phyloP scores from a whole-genome alignment of 2,329 filamentous ascomycete genomes.

The Anisogramma anomala region DNA sequence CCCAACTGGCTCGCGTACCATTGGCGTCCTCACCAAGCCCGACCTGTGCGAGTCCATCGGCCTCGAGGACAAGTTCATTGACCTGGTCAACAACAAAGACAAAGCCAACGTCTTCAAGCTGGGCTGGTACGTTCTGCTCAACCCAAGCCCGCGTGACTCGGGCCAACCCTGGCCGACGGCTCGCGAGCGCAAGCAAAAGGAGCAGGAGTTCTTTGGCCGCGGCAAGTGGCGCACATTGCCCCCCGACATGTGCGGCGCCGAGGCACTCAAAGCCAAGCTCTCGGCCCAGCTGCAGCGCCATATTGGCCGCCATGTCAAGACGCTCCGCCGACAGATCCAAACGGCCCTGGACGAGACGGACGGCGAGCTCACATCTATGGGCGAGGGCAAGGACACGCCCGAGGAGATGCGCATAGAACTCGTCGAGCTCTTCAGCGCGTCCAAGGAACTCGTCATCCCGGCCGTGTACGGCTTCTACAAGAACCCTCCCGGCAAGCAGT shows the following conservation, averaged over 20 bases:
- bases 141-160: conserved; percentile 32
- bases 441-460: conserved; percentile 41
- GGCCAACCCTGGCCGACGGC: conserved; percentile 33
- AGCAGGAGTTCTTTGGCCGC: conserved; percentile 37
- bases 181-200: conserved; percentile 30
- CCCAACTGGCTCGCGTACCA: conserved; percentile 36
- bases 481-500: conserved; percentile 39
- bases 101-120: conserved; percentile 38
- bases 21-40: conserved; percentile 41
- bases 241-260: conserved; percentile 35
- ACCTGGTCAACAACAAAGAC: conserved; percentile 40
- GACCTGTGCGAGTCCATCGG: conserved; percentile 42
- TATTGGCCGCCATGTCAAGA: conserved; percentile 40
- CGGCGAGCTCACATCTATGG: conserved; percentile 37
- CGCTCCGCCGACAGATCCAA: conserved; percentile 39
- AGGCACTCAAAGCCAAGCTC: conserved; percentile 35
- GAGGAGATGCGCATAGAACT: conserved; percentile 44
- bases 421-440: conserved; percentile 40
- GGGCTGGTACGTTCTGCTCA: conserved; percentile 41
- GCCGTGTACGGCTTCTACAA: conserved; percentile 45
- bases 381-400: conserved; percentile 38
- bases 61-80: conserved; percentile 42
- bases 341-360: conserved; percentile 38
- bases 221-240: conserved; percentile 39
- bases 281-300: conserved; percentile 39